These are phyloP conservation scores for Angophora floribunda DNA, from an alignment of 345 rosid species.

Conservation along the genomic window DNA sequence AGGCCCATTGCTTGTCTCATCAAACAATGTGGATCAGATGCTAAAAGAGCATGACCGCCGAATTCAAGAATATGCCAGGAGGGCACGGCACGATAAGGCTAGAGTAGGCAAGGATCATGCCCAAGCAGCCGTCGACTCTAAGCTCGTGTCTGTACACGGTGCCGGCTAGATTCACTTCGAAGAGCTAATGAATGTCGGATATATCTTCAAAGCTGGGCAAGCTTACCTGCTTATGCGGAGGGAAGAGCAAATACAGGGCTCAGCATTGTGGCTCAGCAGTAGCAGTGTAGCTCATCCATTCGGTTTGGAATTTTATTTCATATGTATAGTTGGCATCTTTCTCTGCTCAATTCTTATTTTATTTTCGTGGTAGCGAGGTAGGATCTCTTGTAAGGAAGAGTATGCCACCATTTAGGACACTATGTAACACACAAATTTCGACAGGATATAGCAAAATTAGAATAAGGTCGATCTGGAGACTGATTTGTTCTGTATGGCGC, in stretches of 20 bases:
- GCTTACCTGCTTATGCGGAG: neutral
- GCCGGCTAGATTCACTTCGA: neutral
- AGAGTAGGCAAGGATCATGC: slow-evolving; percentile 10
- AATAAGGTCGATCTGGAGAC: neutral
- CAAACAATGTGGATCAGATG: slow-evolving; percentile 79
- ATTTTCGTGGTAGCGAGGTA: neutral
- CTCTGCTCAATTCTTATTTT: neutral
- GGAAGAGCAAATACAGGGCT: neutral
- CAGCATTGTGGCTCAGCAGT: neutral
- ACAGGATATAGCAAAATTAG: neutral
- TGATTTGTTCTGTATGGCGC: neutral
- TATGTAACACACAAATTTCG: neutral
- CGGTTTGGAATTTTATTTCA: neutral
- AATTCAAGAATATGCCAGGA: slow-evolving; percentile 64
- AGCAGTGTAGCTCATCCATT: neutral
- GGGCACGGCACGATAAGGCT: slow-evolving; percentile 27
- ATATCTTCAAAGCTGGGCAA: neutral
- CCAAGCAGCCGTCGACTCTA: neutral
- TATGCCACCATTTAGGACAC: neutral
- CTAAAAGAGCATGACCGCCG: slow-evolving; percentile 77
- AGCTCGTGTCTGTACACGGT: neutral
- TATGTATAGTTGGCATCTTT: neutral
- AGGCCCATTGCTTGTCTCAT: slow-evolving; percentile 68
- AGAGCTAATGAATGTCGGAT: neutral
- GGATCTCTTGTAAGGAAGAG: neutral